Conservation (phyloP, 2,329 filamentous ascomycete species). For the Pseudocercospora eumusae region DNA sequence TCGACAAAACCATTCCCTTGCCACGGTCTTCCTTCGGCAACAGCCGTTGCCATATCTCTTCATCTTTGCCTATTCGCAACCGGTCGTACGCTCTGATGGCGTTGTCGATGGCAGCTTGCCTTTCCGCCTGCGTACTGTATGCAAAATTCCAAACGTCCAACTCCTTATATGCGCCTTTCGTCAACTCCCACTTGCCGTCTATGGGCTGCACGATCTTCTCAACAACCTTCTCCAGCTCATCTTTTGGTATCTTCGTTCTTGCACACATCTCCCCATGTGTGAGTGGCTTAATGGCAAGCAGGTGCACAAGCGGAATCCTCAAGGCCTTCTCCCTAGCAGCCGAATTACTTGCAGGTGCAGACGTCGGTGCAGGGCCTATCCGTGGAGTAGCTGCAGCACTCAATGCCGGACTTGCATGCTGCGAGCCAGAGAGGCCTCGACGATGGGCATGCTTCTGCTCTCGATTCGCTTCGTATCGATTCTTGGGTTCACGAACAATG, state of each 20-base stretch:
- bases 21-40: slow-evolving; percentile 62
- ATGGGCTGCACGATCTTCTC: slow-evolving; percentile 56
- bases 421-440: slow-evolving; percentile 35
- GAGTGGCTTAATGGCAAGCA: slow-evolving; percentile 57
- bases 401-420: slow-evolving; percentile 44
- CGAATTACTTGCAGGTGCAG: slow-evolving; percentile 42
- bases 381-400: slow-evolving; percentile 41
- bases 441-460: slow-evolving; percentile 32
- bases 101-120: slow-evolving; percentile 62
- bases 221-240: slow-evolving; percentile 52
- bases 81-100: slow-evolving; percentile 65
- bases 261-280: slow-evolving; percentile 51
- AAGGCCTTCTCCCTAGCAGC: slow-evolving; percentile 46
- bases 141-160: slow-evolving; percentile 63
- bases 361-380: slow-evolving; percentile 41
- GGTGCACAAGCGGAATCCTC: slow-evolving; percentile 50
- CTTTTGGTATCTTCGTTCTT: slow-evolving; percentile 51
- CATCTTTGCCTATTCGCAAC: slow-evolving; percentile 59
- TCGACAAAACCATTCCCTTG: slow-evolving; percentile 62
- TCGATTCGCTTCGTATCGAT: slow-evolving; percentile 36
- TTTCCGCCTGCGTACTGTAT: slow-evolving; percentile 57
- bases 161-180: slow-evolving; percentile 61
- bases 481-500: slow-evolving; percentile 41
- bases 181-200: slow-evolving; percentile 56
- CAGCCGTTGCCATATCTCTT: slow-evolving; percentile 64